phyloP scores from a whole-genome alignment of 192 early-diverging fungal genomes.

The Anaeromyces robustus region DNA sequence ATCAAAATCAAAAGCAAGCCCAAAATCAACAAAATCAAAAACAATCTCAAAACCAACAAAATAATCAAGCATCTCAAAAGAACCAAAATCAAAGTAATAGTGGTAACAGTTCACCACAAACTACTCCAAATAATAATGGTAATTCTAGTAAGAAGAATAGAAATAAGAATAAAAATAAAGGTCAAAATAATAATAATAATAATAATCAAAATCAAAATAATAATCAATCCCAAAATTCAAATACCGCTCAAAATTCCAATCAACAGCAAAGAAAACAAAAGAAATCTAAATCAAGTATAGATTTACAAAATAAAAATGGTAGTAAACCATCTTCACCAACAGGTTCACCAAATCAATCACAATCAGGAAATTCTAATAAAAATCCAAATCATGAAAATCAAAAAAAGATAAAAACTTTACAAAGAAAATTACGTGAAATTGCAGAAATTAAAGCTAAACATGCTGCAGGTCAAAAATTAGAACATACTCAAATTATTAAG shows the following conservation, averaged over 20 bases:
- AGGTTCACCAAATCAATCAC: not conserved
- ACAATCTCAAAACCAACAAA: not conserved
- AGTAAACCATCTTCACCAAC: not conserved
- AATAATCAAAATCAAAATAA: not conserved
- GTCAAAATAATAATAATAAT: not conserved
- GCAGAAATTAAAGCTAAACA: slow-evolving; percentile 63
- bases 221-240: not conserved
- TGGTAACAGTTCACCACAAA: not conserved
- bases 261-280: not conserved
- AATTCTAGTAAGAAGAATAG: not conserved
- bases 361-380: not conserved
- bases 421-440: slow-evolving; percentile 90
- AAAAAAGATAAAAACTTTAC: slow-evolving; percentile 72
- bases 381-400: slow-evolving; percentile 46
- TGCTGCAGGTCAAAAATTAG: slow-evolving; percentile 59
- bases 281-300: not conserved
- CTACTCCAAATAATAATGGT: not conserved
- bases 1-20: not conserved
- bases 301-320: not conserved
- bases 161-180: not conserved
- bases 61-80: not conserved
- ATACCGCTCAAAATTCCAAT: not conserved
- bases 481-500: slow-evolving; percentile 51
- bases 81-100: not conserved
- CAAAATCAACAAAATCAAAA: not conserved